phyloP scores from a whole-genome alignment of 495 filamentous ascomycete species.

The Penicillium atrosanguineum region DNA sequence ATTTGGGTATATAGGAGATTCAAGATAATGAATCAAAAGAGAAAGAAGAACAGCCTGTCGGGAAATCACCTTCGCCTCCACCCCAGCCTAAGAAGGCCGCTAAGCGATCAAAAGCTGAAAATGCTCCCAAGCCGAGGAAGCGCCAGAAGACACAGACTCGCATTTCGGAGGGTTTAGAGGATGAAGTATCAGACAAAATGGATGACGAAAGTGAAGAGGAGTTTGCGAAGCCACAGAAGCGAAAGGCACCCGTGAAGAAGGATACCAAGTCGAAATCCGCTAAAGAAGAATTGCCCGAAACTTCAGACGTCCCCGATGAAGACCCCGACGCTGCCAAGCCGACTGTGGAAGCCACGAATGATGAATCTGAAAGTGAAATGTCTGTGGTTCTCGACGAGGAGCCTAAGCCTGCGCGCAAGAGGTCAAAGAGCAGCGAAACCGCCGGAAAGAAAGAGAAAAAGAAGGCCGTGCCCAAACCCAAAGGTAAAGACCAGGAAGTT shows the following conservation, averaged over 20 bases:
- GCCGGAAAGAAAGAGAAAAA: slow-evolving; percentile 32
- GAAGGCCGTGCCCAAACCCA: slow-evolving; percentile 21
- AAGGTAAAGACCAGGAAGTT: slow-evolving; percentile 45
- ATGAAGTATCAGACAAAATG: slow-evolving; percentile 15
- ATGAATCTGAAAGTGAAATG: slow-evolving; percentile 74
- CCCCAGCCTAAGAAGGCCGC: slow-evolving; percentile 21
- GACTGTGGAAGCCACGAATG: slow-evolving; percentile 30
- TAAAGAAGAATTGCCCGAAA: slow-evolving; percentile 18
- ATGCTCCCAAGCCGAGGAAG: slow-evolving; percentile 29
- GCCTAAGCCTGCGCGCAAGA: slow-evolving; percentile 51
- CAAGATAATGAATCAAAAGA: slow-evolving; percentile 28
- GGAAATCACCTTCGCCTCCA: slow-evolving; percentile 15
- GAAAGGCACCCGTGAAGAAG: slow-evolving; percentile 23
- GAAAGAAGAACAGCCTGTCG: slow-evolving; percentile 4
- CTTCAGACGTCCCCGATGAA: slow-evolving; percentile 26
- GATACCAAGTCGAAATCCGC: slow-evolving; percentile 24
- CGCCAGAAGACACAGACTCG: slow-evolving; percentile 36
- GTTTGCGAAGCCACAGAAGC: slow-evolving; percentile 23
- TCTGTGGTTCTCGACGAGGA: slow-evolving; percentile 74
- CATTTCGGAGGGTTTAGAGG: slow-evolving; percentile 26
- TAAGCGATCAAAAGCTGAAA: slow-evolving; percentile 28
- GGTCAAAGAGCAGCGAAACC: slow-evolving; percentile 34
- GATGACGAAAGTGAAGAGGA: slow-evolving; percentile 27
- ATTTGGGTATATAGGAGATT: slow-evolving; percentile 17
- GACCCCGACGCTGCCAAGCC: slow-evolving; percentile 19